Evolutionary conservation across 305 asterid species (phyloP).

Genomic region (Striga hermonthica): DNA sequence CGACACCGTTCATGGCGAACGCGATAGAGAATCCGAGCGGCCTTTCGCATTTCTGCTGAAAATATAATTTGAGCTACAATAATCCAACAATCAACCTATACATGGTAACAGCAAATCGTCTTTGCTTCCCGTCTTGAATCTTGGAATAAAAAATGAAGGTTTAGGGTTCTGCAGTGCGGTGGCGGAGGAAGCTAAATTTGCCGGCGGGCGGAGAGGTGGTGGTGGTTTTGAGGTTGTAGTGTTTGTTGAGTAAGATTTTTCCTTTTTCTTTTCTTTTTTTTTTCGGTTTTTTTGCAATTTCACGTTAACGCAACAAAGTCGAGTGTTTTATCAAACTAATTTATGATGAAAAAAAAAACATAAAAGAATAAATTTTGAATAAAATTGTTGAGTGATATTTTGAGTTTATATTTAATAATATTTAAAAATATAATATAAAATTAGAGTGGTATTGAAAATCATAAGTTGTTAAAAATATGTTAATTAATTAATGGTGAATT

Average conservation of each 20-base stretch:
- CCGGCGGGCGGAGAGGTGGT: conserved; percentile 31
- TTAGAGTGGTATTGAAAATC: too few species aligned
- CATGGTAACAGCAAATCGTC: conserved; percentile 13
- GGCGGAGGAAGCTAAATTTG: background rate
- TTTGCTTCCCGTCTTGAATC: too few species aligned
- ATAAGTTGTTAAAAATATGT: too few species aligned
- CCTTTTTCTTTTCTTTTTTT: background rate
- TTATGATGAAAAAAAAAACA: too few species aligned
- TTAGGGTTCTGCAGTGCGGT: background rate
- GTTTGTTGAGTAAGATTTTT: conserved; percentile 5
- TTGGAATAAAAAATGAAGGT: background rate
- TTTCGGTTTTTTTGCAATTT: too few species aligned
- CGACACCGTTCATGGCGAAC: conserved; percentile 34
- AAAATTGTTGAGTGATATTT: too few species aligned
- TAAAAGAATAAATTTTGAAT: too few species aligned
- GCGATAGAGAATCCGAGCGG: conserved; percentile 41
- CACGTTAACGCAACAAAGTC: too few species aligned
- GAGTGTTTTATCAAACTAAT: too few species aligned
- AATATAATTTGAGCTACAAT: background rate
- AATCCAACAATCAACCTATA: conserved; percentile 23
- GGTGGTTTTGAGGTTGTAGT: conserved; percentile 19
- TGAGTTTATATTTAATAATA: too few species aligned
- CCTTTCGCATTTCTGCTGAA: conserved; percentile 42
- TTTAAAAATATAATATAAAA: too few species aligned
- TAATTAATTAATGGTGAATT: too few species aligned